Evolutionary conservation across 1,284 basidiomycete species (phyloP), one percentile per base, ranked within the genome.

Genomic region (Sporisorium scitamineum): DNA sequence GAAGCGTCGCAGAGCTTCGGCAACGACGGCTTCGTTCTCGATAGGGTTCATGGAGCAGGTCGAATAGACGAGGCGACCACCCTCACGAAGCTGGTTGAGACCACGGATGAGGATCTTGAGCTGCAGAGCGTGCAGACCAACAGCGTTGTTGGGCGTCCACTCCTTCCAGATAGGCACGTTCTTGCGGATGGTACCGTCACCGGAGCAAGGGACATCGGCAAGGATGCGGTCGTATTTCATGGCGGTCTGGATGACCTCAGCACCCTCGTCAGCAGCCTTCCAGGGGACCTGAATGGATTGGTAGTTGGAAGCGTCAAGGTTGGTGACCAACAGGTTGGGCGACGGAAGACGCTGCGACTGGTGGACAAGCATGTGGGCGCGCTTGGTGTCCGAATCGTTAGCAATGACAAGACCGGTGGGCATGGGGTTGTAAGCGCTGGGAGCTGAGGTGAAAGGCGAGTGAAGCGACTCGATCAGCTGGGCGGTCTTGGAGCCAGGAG

Each of bases 31-130:
- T 86, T 99, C 97, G 85, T 99, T 98, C 87, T 99, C 97, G 31
- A 95, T 89, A 1, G 96, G 97, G 86, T 99, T 99, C 80, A 99
- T 88, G 1, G 95, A 98, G 85, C 97, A 99, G 0, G 96, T 99
- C 5, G 96, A 99, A 86, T 99, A 99, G 27, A 98, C 95, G 65
- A 99, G 92, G 39, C 94, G 90, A 13, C 96, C 96, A 22, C 92
- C 91, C 4, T 90, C 90, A 76, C 92, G 91, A 48, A 99, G 90
- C 87, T 97, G 89, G 68, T 91, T 90, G 91, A 99, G 95, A 5
- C 92, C 95, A 18, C 96, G 92, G 75, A 92, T 89, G 20, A 99
- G 89, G 76, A 99, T 98, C 24, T 96, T 92, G 39, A 95, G 88
- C 86, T 99, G 97, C 31, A 99, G 88, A 9, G 93, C 93, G 85